These are phyloP conservation scores for Nasturtium officinale DNA, from an alignment of 345 rosid genomes.

Conservation along the genomic window DNA sequence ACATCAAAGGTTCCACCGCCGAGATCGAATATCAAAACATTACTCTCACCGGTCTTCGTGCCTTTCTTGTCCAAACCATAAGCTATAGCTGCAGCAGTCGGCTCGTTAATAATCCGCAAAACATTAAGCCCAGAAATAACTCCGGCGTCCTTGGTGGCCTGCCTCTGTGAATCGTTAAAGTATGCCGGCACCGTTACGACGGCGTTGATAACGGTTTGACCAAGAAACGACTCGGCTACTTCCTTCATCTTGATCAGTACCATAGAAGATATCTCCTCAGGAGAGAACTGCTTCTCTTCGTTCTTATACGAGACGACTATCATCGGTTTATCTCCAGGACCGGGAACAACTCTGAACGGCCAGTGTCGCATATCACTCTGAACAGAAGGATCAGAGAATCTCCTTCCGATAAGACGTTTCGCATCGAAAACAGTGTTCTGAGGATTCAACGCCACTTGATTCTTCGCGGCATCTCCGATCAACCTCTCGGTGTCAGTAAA, in stretches of 20 bases:
- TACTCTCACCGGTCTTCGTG: slow-evolving; percentile 41
- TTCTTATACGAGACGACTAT: slow-evolving; percentile 46
- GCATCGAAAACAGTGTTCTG: slow-evolving; percentile 60
- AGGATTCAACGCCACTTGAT: slow-evolving; percentile 59
- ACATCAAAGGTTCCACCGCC: slow-evolving; percentile 79
- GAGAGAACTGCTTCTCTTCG: slow-evolving; percentile 48
- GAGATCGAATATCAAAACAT: slow-evolving; percentile 53
- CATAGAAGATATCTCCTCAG: slow-evolving; percentile 51
- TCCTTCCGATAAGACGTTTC: slow-evolving; percentile 49
- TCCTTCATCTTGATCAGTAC: slow-evolving; percentile 46
- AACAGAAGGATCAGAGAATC: slow-evolving; percentile 50
- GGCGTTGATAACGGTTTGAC: slow-evolving; percentile 40
- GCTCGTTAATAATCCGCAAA: slow-evolving; percentile 46
- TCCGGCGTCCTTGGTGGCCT: slow-evolving; percentile 45
- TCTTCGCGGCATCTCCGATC: slow-evolving; percentile 58
- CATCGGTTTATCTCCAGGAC: slow-evolving; percentile 53
- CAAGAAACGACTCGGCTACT: slow-evolving; percentile 43
- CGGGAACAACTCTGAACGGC: slow-evolving; percentile 51
- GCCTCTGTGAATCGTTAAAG: slow-evolving; percentile 47
- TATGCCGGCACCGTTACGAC: slow-evolving; percentile 47
- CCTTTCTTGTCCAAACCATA: slow-evolving; percentile 49
- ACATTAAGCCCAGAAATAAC: slow-evolving; percentile 44
- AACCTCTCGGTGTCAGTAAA: slow-evolving; percentile 52
- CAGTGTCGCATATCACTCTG: slow-evolving; percentile 51
- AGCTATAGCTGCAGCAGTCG: slow-evolving; percentile 49